Evolutionary conservation across 2,329 filamentous ascomycete species (phyloP).

Genomic region (Colletotrichum sp.): DNA sequence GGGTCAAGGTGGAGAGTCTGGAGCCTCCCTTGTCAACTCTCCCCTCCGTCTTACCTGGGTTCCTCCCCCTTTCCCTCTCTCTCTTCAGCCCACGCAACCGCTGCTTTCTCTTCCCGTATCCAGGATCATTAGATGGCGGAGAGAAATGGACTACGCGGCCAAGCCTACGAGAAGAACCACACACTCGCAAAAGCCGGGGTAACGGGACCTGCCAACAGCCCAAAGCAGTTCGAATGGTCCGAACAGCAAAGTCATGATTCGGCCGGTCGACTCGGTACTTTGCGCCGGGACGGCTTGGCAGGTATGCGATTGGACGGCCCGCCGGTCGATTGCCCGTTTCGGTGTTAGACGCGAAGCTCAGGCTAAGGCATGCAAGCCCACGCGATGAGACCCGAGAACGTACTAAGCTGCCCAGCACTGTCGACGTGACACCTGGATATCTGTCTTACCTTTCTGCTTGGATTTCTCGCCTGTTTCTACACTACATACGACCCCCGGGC

Average conservation of each 20-base stretch:
- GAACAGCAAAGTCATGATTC: not conserved
- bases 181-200: not conserved
- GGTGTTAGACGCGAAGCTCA: conserved; percentile 19
- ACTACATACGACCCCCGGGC: not conserved
- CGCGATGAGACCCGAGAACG: conserved; percentile 7
- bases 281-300: conserved; percentile 17
- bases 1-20: not conserved
- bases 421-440: not conserved
- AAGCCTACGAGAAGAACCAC: not conserved
- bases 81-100: not conserved
- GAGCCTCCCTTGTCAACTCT: not conserved
- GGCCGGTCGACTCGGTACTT: conserved; percentile 13
- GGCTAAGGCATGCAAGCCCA: conserved; percentile 11
- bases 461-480: not conserved
- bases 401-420: not conserved
- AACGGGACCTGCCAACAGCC: not conserved
- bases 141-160: not conserved
- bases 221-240: not conserved
- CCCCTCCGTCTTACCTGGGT: not conserved
- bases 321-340: conserved; percentile 18
- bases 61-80: not conserved
- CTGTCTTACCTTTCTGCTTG: not conserved
- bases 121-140: not conserved
- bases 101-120: not conserved
- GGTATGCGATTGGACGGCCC: conserved; percentile 6